Evolutionary conservation across 176 grass and related monocot genomes (phyloP).

Genomic region (Avena sativa): DNA sequence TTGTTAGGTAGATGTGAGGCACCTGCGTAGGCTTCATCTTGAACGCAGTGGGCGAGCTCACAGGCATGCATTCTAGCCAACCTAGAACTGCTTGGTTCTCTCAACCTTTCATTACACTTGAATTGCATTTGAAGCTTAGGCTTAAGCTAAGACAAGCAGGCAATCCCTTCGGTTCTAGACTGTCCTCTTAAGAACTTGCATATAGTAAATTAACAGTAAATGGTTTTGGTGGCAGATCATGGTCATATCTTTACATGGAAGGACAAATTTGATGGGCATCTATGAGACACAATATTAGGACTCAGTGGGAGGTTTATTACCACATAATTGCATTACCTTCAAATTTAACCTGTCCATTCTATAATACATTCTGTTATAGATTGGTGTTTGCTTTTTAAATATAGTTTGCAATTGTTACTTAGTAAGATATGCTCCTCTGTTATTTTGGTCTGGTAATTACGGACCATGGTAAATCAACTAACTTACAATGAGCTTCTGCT

Average conservation of each 20-base stretch:
- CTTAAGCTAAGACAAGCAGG: slow-evolving; percentile 31
- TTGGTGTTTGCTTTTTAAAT: slow-evolving; percentile 14
- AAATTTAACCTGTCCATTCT: slow-evolving; percentile 11
- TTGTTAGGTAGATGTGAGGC: too few relatives aligned
- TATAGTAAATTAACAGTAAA: not conserved
- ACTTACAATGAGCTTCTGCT: slow-evolving; percentile 17
- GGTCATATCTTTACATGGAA: slow-evolving; percentile 9
- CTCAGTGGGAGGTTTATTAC: slow-evolving; percentile 24
- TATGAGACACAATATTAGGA: slow-evolving; percentile 11
- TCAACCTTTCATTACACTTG: not conserved
- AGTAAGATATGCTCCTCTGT: slow-evolving; percentile 12
- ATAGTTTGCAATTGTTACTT: slow-evolving; percentile 8
- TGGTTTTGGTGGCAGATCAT: not conserved
- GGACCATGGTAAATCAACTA: not conserved
- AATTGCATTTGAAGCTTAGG: not conserved
- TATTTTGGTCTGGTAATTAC: slow-evolving; percentile 25
- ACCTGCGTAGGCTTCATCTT: too few relatives aligned
- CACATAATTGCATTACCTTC: not conserved
- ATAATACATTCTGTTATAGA: not conserved
- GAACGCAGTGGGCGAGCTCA: too few relatives aligned
- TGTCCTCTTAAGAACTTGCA: not conserved
- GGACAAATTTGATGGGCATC: not conserved
- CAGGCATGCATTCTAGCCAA: too few relatives aligned
- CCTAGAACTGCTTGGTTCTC: too few relatives aligned
- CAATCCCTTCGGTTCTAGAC: not conserved